Conservation (phyloP, 352 stramenopile genomes). For the Globisporangium mamillatum region DNA sequence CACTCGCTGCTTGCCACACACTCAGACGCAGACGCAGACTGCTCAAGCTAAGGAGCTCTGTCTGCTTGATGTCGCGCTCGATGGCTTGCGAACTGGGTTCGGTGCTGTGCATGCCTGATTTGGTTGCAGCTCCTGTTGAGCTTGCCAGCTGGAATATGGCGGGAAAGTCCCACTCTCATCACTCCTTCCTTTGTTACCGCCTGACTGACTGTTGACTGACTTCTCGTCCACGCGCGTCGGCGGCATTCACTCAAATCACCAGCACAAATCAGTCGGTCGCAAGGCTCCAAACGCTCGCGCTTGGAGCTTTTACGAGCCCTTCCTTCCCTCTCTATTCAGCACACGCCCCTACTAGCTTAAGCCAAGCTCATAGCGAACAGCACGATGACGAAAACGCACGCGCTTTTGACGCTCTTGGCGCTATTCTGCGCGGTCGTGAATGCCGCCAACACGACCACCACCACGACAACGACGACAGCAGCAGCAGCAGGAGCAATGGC, state of each 20-base stretch:
- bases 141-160: neutral
- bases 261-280: neutral
- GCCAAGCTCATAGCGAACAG: neutral
- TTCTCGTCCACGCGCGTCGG: neutral
- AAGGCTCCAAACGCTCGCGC: neutral
- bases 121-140: neutral
- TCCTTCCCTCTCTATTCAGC: neutral
- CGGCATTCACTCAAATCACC: neutral
- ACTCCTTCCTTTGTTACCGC: neutral
- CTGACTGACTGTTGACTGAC: neutral
- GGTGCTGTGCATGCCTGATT: neutral
- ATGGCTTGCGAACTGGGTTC: neutral
- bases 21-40: too few relatives aligned
- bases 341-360: neutral
- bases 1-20: neutral
- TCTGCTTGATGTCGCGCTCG: too few relatives aligned
- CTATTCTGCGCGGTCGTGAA: neutral
- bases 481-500: neutral
- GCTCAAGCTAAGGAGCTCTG: too few relatives aligned
- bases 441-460: slow-evolving; percentile 4
- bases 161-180: neutral
- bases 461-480: slow-evolving; percentile 9
- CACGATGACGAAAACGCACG: neutral
- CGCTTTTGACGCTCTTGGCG: slow-evolving; percentile 4
- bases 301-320: neutral